Conservation (phyloP, 352 stramenopile genomes). For the Pythium rishiriense region DNA sequence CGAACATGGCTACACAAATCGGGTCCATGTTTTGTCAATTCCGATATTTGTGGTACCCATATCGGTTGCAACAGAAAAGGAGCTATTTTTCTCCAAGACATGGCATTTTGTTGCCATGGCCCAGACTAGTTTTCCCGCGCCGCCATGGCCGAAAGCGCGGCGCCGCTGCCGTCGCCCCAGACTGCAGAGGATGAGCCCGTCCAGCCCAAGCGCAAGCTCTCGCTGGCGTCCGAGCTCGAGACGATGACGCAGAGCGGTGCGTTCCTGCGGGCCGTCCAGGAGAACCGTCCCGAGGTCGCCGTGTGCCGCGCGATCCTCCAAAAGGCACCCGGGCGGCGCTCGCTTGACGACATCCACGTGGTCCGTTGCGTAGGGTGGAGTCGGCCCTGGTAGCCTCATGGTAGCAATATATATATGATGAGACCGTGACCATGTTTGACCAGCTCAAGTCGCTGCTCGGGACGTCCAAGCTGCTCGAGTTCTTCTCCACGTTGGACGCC, state of each 20-base stretch:
- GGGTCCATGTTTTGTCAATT: background rate
- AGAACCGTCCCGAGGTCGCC: conserved; percentile 50
- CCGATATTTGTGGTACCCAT: too few species aligned
- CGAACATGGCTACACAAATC: too few species aligned
- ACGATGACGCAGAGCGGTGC: conserved; percentile 30
- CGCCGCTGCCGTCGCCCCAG: background rate
- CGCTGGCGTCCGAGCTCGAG: conserved; percentile 33
- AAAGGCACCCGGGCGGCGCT: conserved; percentile 51
- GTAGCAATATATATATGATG: too few species aligned
- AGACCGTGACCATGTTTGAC: too few species aligned
- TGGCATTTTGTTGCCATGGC: too few species aligned
- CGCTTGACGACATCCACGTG: conserved; percentile 75
- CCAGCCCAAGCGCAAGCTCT: conserved; percentile 24
- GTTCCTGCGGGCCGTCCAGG: conserved; percentile 29
- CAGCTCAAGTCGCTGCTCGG: conserved; percentile 77
- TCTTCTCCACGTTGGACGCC: conserved; percentile 79
- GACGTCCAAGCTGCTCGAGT: conserved; percentile 74
- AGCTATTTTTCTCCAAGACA: too few species aligned
- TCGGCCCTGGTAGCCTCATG: too few species aligned
- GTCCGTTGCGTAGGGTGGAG: conserved; percentile 29
- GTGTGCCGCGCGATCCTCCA: conserved; percentile 55
- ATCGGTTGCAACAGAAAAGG: too few species aligned
- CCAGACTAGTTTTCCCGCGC: too few species aligned
- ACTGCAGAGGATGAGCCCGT: background rate
- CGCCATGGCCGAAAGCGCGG: too few species aligned